Percentiles rank a stretch among this genome's conserved stretches.
These are phyloP conservation scores for Warburgia ugandensis DNA, from an alignment of 164 flowering plant species.

Conservation along the genomic window DNA sequence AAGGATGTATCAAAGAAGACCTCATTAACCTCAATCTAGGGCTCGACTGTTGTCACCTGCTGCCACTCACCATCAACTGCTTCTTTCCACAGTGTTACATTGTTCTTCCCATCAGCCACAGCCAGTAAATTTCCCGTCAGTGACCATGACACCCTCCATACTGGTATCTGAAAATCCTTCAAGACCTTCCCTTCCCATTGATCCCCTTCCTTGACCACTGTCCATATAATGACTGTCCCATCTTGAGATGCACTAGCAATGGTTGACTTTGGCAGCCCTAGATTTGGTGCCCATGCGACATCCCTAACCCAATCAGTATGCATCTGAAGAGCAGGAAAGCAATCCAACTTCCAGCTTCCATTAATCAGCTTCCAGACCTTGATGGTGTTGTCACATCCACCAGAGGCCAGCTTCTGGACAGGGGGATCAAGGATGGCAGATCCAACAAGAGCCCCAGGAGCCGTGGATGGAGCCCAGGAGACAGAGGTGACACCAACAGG, in stretches of 20 bases:
- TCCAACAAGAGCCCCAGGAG: constrained; percentile 32
- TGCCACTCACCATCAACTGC: constrained; percentile 48
- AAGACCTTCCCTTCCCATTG: constrained; percentile 43
- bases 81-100: constrained; percentile 47
- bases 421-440: constrained; percentile 25
- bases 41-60: constrained; percentile 37
- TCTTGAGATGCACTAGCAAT: constrained; percentile 49
- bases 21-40: constrained; percentile 11
- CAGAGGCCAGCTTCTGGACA: constrained; percentile 40
- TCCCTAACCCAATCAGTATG: constrained; percentile 47
- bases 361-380: constrained; percentile 40
- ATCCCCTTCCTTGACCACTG: constrained; percentile 39
- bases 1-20: neutral
- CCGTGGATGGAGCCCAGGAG: constrained; percentile 44
- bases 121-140: constrained; percentile 43
- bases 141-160: constrained; percentile 48
- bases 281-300: constrained; percentile 52
- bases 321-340: constrained; percentile 45
- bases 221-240: constrained; percentile 43
- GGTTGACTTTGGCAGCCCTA: constrained; percentile 46
- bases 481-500: constrained; percentile 45
- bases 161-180: constrained; percentile 36
- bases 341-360: constrained; percentile 46
- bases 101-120: constrained; percentile 41
- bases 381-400: constrained; percentile 42